A percentile compares a stretch with the other conserved stretches of the same genome.
phyloP scores from a whole-genome alignment of 2,329 filamentous ascomycete species.

The Fusarium sp. region DNA sequence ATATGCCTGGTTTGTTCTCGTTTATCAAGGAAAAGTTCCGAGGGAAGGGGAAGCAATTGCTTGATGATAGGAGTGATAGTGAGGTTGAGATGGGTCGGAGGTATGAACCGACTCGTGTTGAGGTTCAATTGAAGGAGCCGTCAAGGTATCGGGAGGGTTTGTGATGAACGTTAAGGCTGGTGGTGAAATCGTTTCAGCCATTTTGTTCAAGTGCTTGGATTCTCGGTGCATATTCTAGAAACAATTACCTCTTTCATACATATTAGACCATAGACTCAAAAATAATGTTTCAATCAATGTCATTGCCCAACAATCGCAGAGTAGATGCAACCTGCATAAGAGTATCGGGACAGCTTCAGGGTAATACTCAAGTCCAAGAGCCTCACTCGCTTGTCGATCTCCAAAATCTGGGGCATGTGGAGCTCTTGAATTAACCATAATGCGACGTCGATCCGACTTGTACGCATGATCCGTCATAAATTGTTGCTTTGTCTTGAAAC shows the following conservation, averaged over 20 bases:
- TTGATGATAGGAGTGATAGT: constrained; percentile 30
- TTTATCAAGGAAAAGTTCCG: constrained; percentile 19
- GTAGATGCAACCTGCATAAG: background rate
- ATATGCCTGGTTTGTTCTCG: constrained; percentile 34
- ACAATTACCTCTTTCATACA: background rate
- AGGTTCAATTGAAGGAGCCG: background rate
- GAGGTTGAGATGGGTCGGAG: constrained; percentile 22
- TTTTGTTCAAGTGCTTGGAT: background rate
- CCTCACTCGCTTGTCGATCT: background rate
- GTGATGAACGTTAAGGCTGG: no score
- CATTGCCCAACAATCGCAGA: background rate
- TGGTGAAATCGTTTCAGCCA: background rate
- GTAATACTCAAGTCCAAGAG: background rate
- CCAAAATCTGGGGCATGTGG: constrained; percentile 2
- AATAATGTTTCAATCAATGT: background rate
- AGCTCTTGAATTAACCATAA: background rate
- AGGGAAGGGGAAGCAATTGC: constrained; percentile 12
- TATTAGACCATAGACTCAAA: background rate
- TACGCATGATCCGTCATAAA: background rate
- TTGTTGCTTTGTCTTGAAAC: background rate
- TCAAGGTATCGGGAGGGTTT: background rate
- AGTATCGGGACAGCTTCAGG: constrained; percentile 21
- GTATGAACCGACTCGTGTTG: background rate
- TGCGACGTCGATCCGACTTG: background rate
- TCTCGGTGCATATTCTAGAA: background rate